Evolutionary conservation across 306 rosid species (phyloP), one percentile per base, ranked within the genome.

Genomic region (Cajanus cajan): DNA sequence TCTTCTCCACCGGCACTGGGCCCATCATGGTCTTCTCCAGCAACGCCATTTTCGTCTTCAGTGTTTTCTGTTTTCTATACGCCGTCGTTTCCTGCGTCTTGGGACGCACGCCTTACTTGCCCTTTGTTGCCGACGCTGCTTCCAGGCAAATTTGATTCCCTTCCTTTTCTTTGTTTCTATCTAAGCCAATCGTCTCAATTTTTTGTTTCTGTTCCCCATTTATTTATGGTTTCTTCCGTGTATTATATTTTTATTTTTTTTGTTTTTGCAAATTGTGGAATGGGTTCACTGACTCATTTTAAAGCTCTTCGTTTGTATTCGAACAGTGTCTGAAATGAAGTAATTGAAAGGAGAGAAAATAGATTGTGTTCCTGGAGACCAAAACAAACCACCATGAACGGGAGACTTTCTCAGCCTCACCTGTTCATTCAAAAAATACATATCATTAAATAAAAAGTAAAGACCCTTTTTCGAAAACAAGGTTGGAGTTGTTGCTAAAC

Each of bases 61-160:
- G 87, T 9, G 62, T 90, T 2, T 0, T 83, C 8, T 93, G 94
- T 83, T 93, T 93, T 66, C 5, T 95, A 18, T 93, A 95, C 59
- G 74, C 94, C 12, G 72, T 73, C 34, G 83, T 63, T 6, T 84
- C 79, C 14, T 91, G 90, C n/a, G 75, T 95, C 18, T 65, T 95
- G 52, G 98, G 98, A 0, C 85, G 89, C 11, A 91, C 98, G 0
- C 96, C 98, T 16, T 69, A 87, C 51, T 52, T 95, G 85, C 98
- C 97, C 0, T 84, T 92, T 55, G 94, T 95, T 44, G 98, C 93
- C 4, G 98, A 95, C n/a, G 98, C 97, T 9, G 97, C 96, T 12
- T 87, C 85, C 0, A 65, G 97, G 78, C 98, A 92, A 88, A 51
- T 92, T n/a, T 92, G 84, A 68, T 58, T 11, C 2, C n/a, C n/a